These are phyloP conservation scores for Leccinum subatratum DNA, from an alignment of 1,284 basidiomycete species.

Conservation along the genomic window DNA sequence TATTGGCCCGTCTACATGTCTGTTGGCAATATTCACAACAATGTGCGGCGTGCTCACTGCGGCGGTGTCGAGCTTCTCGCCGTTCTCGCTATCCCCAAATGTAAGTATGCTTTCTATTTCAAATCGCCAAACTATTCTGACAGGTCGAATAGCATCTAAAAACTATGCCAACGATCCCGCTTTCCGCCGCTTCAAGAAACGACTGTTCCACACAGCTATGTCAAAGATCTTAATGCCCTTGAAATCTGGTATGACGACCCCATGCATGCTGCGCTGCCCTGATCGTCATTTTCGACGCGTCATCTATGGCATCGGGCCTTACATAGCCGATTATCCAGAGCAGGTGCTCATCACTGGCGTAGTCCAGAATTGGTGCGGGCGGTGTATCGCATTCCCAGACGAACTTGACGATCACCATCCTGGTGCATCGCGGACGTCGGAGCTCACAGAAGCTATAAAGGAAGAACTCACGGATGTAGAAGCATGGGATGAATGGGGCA, in stretches of 20 bases:
- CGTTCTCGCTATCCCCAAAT: conserved; percentile 16
- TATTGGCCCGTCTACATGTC: conserved; percentile 20
- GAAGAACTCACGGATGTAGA: background rate
- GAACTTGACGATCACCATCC: background rate
- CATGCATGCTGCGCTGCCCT: conserved; percentile 10
- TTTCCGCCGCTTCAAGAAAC: conserved; percentile 18
- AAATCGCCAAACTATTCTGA: background rate
- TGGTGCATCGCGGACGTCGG: background rate
- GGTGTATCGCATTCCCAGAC: conserved; percentile 6
- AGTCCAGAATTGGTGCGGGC: conserved; percentile 25
- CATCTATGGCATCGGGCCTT: conserved; percentile 15
- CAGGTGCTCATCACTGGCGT: conserved; percentile 18
- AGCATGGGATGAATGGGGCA: conserved; percentile 5
- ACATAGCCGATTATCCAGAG: conserved; percentile 26
- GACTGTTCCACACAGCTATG: conserved; percentile 17
- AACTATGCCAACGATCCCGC: background rate
- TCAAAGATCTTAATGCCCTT: conserved; percentile 12
- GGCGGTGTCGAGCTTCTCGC: conserved; percentile 7
- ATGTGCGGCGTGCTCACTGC: conserved; percentile 3
- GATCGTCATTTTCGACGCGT: conserved; percentile 14
- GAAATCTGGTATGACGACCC: conserved; percentile 13
- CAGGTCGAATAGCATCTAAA: conserved; percentile 2
- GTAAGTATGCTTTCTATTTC: conserved; percentile 2
- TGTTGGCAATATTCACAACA: conserved; percentile 16
- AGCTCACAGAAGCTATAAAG: background rate